A percentile compares a stretch with the other conserved stretches of the same genome.
Evolutionary conservation across 257 asterid species (phyloP).

Genomic region (Apocynum venetum): DNA sequence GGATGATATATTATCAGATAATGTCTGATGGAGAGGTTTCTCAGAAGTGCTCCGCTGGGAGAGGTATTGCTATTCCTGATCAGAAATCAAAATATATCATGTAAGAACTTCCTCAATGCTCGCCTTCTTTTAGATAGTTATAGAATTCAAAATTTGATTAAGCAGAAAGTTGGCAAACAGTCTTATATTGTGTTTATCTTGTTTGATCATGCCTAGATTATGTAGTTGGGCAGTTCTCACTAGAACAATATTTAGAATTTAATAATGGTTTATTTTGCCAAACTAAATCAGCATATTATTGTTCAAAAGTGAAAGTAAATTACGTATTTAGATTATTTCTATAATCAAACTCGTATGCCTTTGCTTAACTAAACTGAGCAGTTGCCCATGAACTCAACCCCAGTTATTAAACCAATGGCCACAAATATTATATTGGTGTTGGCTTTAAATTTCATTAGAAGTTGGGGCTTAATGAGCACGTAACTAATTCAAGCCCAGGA

Average conservation of each 20-base stretch:
- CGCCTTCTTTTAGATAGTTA: background rate
- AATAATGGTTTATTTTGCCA: background rate
- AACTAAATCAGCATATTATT: background rate
- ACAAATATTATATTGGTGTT: background rate
- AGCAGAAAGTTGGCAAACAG: background rate
- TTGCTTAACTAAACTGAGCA: background rate
- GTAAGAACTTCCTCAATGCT: conserved; percentile 32
- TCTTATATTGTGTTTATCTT: background rate
- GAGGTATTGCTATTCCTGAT: conserved; percentile 14
- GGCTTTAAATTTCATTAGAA: background rate
- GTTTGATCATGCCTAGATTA: background rate
- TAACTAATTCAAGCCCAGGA: background rate
- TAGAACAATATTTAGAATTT: background rate
- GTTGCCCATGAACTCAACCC: background rate
- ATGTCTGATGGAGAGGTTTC: conserved; percentile 44
- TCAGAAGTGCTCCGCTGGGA: conserved; percentile 14
- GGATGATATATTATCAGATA: conserved; percentile 78
- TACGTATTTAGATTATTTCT: background rate
- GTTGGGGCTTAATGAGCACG: background rate
- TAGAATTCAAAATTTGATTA: background rate
- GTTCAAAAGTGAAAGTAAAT: background rate
- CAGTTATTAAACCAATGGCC: background rate
- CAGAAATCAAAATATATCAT: conserved; percentile 18
- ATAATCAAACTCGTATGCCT: background rate
- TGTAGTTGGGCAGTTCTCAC: background rate